phyloP scores from a whole-genome alignment of 2,329 filamentous ascomycete species.

The Ascochyta clinopodiicola region DNA sequence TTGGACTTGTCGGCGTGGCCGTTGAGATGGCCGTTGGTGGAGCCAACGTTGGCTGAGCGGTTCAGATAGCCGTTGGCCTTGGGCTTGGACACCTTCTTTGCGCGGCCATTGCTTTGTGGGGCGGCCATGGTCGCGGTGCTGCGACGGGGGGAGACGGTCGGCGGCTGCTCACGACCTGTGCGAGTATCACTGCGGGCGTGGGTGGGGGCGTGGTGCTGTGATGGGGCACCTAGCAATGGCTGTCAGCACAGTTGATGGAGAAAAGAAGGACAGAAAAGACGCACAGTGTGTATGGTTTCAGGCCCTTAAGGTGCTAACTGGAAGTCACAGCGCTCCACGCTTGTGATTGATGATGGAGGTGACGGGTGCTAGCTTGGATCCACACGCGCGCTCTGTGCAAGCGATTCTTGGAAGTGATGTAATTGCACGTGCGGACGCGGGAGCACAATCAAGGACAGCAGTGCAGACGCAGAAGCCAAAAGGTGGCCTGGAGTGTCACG shows the following conservation, averaged over 20 bases:
- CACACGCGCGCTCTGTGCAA: conserved; percentile 26
- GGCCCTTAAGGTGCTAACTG: conserved; percentile 7
- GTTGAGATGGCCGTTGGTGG: conserved; percentile 30
- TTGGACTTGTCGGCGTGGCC: conserved; percentile 38
- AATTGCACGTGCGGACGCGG: conserved; percentile 38
- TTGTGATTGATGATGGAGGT: conserved; percentile 19
- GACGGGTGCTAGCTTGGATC: conserved; percentile 20
- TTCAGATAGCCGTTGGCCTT: conserved; percentile 35
- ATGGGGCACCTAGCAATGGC: conserved; percentile 1
- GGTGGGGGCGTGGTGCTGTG: conserved; percentile 4
- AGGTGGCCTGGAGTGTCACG: background rate
- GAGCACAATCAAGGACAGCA: conserved; percentile 21
- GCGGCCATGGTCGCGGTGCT: conserved; percentile 43
- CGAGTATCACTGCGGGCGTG: conserved; percentile 1
- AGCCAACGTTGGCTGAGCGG: conserved; percentile 27
- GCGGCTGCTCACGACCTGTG: conserved; percentile 24
- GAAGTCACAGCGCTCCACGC: conserved; percentile 15
- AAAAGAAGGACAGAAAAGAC: background rate
- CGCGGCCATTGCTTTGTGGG: conserved; percentile 44
- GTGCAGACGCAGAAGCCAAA: conserved; percentile 8
- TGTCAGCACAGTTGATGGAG: conserved; percentile 3
- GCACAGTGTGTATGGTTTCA: conserved; percentile 1
- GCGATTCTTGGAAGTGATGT: conserved; percentile 28
- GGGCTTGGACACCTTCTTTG: conserved; percentile 44
- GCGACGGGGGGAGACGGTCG: background rate